Base-by-base conservation (phyloP, 2,329 filamentous ascomycete species). In the Fusarium proliferatum region DNA sequence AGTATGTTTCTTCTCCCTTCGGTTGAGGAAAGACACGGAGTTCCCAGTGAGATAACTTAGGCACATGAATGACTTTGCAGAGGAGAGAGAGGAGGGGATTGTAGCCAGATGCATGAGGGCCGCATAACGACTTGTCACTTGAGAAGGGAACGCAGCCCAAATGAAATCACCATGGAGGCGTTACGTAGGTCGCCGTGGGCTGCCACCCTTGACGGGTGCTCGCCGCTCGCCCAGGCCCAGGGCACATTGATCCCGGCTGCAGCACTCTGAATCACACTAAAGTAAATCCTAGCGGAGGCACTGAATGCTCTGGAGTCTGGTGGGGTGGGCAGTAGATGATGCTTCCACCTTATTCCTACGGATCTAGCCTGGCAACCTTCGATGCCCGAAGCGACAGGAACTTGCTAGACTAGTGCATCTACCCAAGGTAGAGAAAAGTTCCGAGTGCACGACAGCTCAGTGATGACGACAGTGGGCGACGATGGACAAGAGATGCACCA, bases 391-490 rank as follows among this genome's bases (percentile, higher is more conserved):
- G 62, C 36, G 55, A 64, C 16, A 38, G 41, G 48, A 38, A 52
- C 52, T 26, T 38, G 17, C 53, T 45, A 57, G 43, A 28, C 42
- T 45, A 69, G 43, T 45, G 51, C 36, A 45, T 34, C 38, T 30
- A 30, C 28, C 28, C 23, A 19, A 23, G 48, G 48, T 62, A 12
- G 42, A 42, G 26, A 61, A 73, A 71, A 52, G 30, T 46, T 34
- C 70, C 61, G 60, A 66, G 48, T 21, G 38, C 42, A 69, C 46
- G 33, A 45, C 61, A 61, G 28, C 64, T 61, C 46, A 45, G 56
- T 34, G 43, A 74, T 73, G 71, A 73, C 71, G 71, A 73, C 71
- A 74, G 33, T 56, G 36, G 65, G 34, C 45, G n/a, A 46, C 48
- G 41, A 71, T 63, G 51, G 26, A 46, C 43, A 67, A 46, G 41